Percentiles rank a stretch among this genome's conserved stretches.
Evolutionary conservation across 495 filamentous ascomycete genomes (phyloP).

Genomic region (Xylaria grammica): DNA sequence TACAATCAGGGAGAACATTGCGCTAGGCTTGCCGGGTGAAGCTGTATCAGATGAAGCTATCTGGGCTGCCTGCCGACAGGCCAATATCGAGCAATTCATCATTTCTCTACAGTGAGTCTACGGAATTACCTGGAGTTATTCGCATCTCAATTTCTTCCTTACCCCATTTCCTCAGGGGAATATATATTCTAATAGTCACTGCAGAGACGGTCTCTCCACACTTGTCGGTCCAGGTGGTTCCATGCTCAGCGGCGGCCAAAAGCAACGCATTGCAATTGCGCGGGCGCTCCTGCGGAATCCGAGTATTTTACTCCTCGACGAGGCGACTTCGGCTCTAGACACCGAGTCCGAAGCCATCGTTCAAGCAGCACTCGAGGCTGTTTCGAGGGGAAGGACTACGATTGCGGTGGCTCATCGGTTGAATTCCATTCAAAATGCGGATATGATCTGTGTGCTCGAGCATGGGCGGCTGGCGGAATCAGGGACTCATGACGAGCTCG

Average conservation of each 20-base stretch:
- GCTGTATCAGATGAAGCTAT: conserved; percentile 57
- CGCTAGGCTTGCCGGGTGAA: conserved; percentile 51
- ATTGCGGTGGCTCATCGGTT: conserved; percentile 73
- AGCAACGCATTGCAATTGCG: conserved; percentile 76
- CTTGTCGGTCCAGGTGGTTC: conserved; percentile 50
- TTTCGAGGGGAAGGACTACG: conserved; percentile 66
- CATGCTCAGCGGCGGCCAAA: conserved; percentile 76
- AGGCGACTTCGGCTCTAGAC: conserved; percentile 77
- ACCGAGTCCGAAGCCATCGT: conserved; percentile 75
- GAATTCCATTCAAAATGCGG: conserved; percentile 57
- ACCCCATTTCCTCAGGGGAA: neutral
- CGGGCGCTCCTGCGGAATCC: conserved; percentile 76
- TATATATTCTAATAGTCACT: no score
- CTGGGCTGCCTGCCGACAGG: conserved; percentile 59
- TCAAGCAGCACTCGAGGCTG: conserved; percentile 69
- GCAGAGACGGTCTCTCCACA: conserved; percentile 12
- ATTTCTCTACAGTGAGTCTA: conserved; percentile 51
- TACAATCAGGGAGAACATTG: conserved; percentile 64
- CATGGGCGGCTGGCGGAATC: conserved; percentile 58
- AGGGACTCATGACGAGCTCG: conserved; percentile 56
- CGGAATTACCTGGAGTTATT: neutral
- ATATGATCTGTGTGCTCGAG: conserved; percentile 59
- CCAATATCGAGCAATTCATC: conserved; percentile 68
- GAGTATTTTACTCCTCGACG: conserved; percentile 73
- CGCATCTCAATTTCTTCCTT: neutral